Conservation (phyloP, 23 red algal species). For the Agarophyton chilense region DNA sequence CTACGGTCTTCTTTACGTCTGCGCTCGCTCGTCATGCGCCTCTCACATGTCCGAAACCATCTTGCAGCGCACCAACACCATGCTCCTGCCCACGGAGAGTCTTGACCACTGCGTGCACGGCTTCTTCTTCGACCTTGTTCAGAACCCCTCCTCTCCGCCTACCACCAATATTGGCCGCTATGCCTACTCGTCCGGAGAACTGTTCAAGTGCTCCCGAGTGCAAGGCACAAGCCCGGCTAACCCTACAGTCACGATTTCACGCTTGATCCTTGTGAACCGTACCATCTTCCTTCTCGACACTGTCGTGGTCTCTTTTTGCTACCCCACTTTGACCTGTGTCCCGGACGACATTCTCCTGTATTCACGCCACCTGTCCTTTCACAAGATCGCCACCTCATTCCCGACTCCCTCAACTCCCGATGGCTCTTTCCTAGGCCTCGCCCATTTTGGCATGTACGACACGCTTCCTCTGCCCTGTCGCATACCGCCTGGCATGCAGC, state of each 20-base stretch:
- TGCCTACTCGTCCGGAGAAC: constrained; percentile 31
- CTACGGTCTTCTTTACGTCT: constrained; percentile 43
- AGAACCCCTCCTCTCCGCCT: constrained; percentile 4
- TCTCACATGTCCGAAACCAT: constrained; percentile 24
- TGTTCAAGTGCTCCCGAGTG: constrained; percentile 33
- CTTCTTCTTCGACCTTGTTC: constrained; percentile 31
- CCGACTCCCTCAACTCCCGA: not conserved
- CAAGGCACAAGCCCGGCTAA: constrained; percentile 21
- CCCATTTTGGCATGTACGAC: constrained; percentile 57
- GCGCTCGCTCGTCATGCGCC: constrained; percentile 14
- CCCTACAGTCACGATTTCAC: constrained; percentile 26
- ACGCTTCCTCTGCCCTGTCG: not conserved
- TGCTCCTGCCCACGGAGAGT: constrained; percentile 45
- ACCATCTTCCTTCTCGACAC: constrained; percentile 37
- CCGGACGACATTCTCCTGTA: constrained; percentile 10
- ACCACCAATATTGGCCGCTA: constrained; percentile 29
- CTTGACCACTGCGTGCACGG: constrained; percentile 19
- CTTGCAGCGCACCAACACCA: constrained; percentile 36
- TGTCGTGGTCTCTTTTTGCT: constrained; percentile 46
- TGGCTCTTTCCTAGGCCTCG: constrained; percentile 50
- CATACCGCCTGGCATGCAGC: constrained; percentile 13
- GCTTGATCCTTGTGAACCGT: constrained; percentile 4
- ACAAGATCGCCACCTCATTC: constrained; percentile 9
- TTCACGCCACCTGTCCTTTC: constrained; percentile 33
- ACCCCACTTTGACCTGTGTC: not conserved